Percentiles rank a stretch among this genome's conserved stretches.
phyloP scores from a whole-genome alignment of 495 filamentous ascomycete genomes.

The Daldinia grandis region DNA sequence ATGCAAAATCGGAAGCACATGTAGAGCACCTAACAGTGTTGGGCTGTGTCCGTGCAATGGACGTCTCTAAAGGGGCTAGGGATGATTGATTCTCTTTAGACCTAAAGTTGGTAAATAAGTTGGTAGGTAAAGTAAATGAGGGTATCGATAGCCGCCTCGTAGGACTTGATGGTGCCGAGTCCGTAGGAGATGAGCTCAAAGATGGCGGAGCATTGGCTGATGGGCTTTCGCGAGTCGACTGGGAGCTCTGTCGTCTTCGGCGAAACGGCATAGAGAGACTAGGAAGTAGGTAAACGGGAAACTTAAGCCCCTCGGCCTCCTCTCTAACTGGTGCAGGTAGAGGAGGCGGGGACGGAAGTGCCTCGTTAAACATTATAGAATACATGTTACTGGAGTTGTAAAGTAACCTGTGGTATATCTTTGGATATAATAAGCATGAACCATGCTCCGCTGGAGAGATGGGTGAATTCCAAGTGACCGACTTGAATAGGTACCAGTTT shows the following conservation, averaged over 20 bases:
- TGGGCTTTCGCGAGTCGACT: not conserved
- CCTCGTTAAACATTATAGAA: constrained; percentile 40
- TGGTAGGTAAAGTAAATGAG: constrained; percentile 29
- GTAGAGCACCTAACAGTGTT: constrained; percentile 72
- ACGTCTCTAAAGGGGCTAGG: constrained; percentile 6
- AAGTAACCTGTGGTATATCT: not conserved
- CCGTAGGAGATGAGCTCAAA: constrained; percentile 46
- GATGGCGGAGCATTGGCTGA: constrained; percentile 39
- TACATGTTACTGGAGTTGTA: constrained; percentile 24
- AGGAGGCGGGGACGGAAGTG: constrained; percentile 22
- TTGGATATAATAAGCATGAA: not conserved
- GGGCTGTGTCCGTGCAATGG: constrained; percentile 49
- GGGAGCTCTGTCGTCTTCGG: constrained; percentile 43
- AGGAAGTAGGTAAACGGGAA: constrained; percentile 60
- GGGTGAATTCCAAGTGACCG: not conserved
- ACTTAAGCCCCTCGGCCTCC: constrained; percentile 35
- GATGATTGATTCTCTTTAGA: constrained; percentile 19
- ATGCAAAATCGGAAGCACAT: constrained; percentile 79
- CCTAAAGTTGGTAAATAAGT: constrained; percentile 22
- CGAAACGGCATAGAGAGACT: constrained; percentile 56
- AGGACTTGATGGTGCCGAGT: constrained; percentile 37
- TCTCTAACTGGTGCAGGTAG: constrained; percentile 29
- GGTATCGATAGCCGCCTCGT: constrained; percentile 22
- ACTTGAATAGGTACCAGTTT: not conserved
- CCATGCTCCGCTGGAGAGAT: not conserved